Conservation (phyloP, 352 stramenopile genomes). For the Blastocystis sp. region DNA sequence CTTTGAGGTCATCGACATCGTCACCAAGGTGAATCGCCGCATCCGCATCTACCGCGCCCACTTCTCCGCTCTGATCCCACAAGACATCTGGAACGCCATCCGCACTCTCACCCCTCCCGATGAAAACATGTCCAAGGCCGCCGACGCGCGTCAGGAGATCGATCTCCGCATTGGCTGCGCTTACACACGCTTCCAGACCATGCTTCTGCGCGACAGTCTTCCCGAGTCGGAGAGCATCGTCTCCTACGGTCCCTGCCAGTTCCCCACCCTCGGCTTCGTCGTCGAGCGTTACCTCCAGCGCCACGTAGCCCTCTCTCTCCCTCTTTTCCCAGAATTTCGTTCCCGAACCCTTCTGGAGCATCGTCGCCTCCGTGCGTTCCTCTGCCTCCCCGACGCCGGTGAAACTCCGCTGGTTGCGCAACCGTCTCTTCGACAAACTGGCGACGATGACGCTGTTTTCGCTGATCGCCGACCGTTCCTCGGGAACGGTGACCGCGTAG, state of each 20-base stretch:
- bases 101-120: conserved; percentile 63
- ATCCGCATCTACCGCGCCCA: conserved; percentile 66
- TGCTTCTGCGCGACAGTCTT: conserved; percentile 68
- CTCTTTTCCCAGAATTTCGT: conserved; percentile 84
- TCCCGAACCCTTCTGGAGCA: conserved; percentile 83
- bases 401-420: conserved; percentile 84
- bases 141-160: conserved; percentile 81
- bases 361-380: conserved; percentile 60
- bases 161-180: conserved; percentile 81
- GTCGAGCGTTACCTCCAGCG: conserved; percentile 76
- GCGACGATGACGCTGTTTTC: conserved; percentile 79
- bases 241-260: conserved; percentile 97
- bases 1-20: conserved; percentile 83
- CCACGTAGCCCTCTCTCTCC: conserved; percentile 59
- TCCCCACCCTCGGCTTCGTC: conserved; percentile 93
- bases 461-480: not conserved
- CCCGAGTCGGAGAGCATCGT: conserved; percentile 69
- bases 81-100: conserved; percentile 77
- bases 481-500: not conserved
- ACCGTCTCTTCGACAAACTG: conserved; percentile 84
- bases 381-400: not conserved
- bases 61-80: conserved; percentile 82
- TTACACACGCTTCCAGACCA: conserved; percentile 87
- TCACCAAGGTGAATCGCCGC: conserved; percentile 67
- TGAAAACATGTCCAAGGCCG: conserved; percentile 62